These are phyloP conservation scores for Cyclanthera cordifolia DNA, from an alignment of 306 rosid genomes.

Conservation along the genomic window DNA sequence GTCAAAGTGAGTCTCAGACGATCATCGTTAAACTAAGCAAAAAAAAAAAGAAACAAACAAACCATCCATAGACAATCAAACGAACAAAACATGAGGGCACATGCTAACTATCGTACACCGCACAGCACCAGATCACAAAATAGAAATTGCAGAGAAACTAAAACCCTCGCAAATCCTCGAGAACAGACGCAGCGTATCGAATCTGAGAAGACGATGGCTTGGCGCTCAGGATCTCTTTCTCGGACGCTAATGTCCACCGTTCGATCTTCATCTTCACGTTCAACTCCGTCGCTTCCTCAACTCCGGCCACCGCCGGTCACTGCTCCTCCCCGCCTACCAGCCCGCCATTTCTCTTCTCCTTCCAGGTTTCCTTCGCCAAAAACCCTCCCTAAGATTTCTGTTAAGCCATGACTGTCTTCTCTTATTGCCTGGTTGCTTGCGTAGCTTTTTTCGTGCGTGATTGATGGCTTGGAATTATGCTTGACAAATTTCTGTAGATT, in stretches of 20 bases:
- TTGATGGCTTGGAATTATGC: not conserved
- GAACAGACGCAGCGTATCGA: not conserved
- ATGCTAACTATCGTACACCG: not conserved
- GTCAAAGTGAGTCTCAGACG: too few species aligned
- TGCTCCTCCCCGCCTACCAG: slow-evolving; percentile 33
- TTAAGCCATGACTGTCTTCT: not conserved
- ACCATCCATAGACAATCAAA: not conserved
- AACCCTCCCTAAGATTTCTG: not conserved
- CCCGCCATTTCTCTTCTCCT: slow-evolving; percentile 42
- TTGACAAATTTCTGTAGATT: not conserved
- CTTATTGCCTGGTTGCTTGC: not conserved
- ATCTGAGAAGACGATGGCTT: slow-evolving; percentile 28
- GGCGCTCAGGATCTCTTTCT: slow-evolving; percentile 45
- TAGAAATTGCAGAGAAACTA: not conserved
- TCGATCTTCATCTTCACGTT: slow-evolving; percentile 36
- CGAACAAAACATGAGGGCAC: not conserved
- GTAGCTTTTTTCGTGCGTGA: not conserved
- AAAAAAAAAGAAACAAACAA: not conserved
- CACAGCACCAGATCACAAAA: not conserved
- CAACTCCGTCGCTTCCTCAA: slow-evolving; percentile 30
- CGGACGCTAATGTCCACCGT: slow-evolving; percentile 50
- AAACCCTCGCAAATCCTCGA: slow-evolving; percentile 53
- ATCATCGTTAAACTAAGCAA: too few species aligned
- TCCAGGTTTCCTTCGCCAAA: slow-evolving; percentile 23
- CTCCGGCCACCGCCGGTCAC: slow-evolving; percentile 29